Conservation (phyloP, 164 flowering plant genomes). For the Liquidambar formosana region DNA sequence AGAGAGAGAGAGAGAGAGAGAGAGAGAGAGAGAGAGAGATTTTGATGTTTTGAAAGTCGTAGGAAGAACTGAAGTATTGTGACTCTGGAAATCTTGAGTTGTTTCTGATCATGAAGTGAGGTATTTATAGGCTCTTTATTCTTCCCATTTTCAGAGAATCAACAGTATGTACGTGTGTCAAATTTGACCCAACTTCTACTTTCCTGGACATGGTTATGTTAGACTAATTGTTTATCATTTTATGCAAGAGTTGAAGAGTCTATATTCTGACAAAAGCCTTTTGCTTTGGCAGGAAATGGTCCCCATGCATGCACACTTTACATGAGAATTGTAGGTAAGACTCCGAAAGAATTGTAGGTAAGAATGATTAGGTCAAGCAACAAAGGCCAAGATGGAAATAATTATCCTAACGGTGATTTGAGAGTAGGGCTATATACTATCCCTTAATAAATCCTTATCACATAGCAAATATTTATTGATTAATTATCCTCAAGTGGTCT, state of each 20-base stretch:
- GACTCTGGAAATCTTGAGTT: neutral
- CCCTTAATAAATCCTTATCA: too few relatives aligned
- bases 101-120: too few relatives aligned
- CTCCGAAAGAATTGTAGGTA: too few relatives aligned
- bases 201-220: neutral
- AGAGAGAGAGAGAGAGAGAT: neutral
- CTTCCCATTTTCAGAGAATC: neutral
- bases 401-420: too few relatives aligned
- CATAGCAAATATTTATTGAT: too few relatives aligned
- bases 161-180: neutral
- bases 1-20: neutral
- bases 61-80: neutral
- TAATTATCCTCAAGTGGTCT: too few relatives aligned
- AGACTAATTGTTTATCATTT: neutral
- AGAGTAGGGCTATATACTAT: too few relatives aligned
- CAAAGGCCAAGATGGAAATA: too few relatives aligned
- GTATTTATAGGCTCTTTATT: conserved; percentile 2
- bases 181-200: neutral
- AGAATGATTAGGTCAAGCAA: too few relatives aligned
- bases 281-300: too few relatives aligned
- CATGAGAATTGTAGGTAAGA: too few relatives aligned
- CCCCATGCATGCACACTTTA: too few relatives aligned
- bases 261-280: neutral
- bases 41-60: neutral
- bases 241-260: neutral